Base-by-base conservation (phyloP, 208 protist genomes). In the Trypanosoma rangeli region DNA sequence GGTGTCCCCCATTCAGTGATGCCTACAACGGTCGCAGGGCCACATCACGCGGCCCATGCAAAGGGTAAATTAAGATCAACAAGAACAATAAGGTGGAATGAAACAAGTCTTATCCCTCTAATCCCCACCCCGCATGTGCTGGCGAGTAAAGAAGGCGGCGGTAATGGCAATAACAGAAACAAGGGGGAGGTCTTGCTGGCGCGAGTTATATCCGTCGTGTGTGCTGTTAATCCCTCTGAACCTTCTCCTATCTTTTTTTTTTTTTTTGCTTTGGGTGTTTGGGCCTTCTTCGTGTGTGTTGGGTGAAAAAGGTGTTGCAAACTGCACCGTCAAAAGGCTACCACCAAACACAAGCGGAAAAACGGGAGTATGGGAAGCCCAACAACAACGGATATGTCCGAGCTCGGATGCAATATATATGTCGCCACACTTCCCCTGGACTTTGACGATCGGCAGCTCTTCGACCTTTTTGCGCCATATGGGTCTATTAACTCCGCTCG, bases 361-460 rank as follows among this genome's bases (percentile, higher is more conserved):
- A 50, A 15, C 5, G 22, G 53, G 37, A 60, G 1, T 10, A 64
- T 59, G 54, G 24, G n/a, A 2, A 61, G 9, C 28, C 54, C 62
- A 48, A 20, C 31, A n/a, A 5, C 37, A 33, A 10, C 24, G 13
- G 64, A 70, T 0, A 18, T 7, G 42, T 54, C 55, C 16, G 60
- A 64, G 42, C 53, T 64, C 22, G 35, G 63, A 75, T 61, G 90
- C 70, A 95, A 95, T 74, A 84, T 95, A 28, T 94, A 94, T 76
- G 85, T 92, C 3, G 85, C 89, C 12, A 85, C 78, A 18, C 84
- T 94, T n/a, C 89, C 89, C 3, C 31, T 79, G 16, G 69, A 79
- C 53, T 89, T 91, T 73, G 75, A 80, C 24, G 83, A 94, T 61
- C 73, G 84, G 33, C 63, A 89, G 63, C 74, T 94, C 20, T 67